A percentile compares a stretch with the other conserved stretches of the same genome.
These are phyloP conservation scores for Catharanthus roseus DNA, from an alignment of 257 asterid species.

Conservation along the genomic window DNA sequence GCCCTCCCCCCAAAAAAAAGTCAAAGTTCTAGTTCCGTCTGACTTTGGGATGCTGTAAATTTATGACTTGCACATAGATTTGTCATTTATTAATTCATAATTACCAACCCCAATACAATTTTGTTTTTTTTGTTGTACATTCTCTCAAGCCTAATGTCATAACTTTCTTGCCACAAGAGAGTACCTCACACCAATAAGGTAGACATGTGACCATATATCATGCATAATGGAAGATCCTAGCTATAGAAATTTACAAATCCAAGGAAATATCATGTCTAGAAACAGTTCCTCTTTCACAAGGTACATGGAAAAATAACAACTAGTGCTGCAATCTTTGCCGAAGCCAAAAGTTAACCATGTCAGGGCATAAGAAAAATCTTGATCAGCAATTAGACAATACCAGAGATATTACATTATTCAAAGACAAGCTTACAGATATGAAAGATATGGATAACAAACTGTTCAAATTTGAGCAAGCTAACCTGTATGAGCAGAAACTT, in stretches of 20 bases:
- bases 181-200: background rate
- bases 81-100: background rate
- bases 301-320: background rate
- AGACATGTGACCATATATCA: background rate
- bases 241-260: background rate
- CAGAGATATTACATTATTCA: background rate
- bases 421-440: background rate
- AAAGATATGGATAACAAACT: background rate
- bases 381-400: background rate
- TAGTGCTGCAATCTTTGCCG: background rate
- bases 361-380: background rate
- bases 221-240: background rate
- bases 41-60: too few relatives aligned
- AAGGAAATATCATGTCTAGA: background rate
- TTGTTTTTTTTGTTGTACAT: background rate
- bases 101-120: background rate
- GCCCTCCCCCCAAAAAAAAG: too few relatives aligned
- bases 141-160: background rate
- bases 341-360: background rate
- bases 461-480: background rate
- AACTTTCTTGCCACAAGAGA: background rate
- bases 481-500: slow-evolving; percentile 76
- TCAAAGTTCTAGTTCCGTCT: too few relatives aligned
- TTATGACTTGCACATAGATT: too few relatives aligned
- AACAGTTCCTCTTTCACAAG: background rate